These are phyloP conservation scores for Cryphonectria radicalis DNA, from an alignment of 2,329 filamentous ascomycete species.

Conservation along the genomic window DNA sequence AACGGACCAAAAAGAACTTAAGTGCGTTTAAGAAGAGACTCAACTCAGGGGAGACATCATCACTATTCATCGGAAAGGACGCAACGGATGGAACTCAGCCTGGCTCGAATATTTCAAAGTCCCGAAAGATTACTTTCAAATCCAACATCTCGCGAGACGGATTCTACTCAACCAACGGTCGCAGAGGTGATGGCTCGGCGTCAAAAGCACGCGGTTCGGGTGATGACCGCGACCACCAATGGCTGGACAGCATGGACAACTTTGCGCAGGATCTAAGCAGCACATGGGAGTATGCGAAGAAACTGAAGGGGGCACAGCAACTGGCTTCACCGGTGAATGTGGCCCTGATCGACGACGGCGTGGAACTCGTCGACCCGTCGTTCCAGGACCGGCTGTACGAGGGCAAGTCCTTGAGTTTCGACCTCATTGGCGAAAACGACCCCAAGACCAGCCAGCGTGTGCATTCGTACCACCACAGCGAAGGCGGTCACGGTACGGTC, in stretches of 20 bases:
- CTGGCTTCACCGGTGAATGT: not conserved
- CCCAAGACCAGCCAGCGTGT: not conserved
- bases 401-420: not conserved
- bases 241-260: not conserved
- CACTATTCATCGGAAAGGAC: not conserved
- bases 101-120: not conserved
- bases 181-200: not conserved
- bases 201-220: not conserved
- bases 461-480: not conserved
- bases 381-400: not conserved
- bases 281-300: not conserved
- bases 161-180: not conserved
- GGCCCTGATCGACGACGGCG: slow-evolving; percentile 13
- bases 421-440: not conserved
- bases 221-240: not conserved
- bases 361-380: not conserved
- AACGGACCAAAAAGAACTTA: not conserved
- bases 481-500: slow-evolving; percentile 3
- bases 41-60: not conserved
- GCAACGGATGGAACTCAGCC: not conserved
- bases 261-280: not conserved
- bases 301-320: not conserved
- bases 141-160: not conserved
- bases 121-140: not conserved
- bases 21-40: not conserved